Conservation (phyloP, 257 asterid genomes). For the Rhazya stricta region DNA sequence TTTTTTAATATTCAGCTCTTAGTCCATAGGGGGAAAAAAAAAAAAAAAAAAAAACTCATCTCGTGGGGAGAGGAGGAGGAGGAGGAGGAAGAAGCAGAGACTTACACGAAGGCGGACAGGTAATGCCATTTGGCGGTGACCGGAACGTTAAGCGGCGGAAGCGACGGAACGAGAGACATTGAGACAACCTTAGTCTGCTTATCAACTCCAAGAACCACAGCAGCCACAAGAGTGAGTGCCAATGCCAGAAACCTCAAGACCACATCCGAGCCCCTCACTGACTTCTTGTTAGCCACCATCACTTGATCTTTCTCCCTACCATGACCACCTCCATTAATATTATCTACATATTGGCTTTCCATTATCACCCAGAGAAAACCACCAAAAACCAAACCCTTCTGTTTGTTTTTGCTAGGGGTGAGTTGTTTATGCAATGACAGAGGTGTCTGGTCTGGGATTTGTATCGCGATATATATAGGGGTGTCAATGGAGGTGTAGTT, state of each 20-base stretch:
- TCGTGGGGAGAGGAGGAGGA: background rate
- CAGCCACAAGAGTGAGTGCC: constrained; percentile 36
- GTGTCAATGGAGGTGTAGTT: background rate
- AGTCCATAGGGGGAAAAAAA: too few relatives aligned
- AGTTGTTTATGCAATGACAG: background rate
- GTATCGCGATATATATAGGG: background rate
- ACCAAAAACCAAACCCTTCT: background rate
- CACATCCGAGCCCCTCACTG: constrained; percentile 34
- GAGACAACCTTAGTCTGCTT: constrained; percentile 30
- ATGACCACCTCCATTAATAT: background rate
- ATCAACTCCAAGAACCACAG: constrained; percentile 34
- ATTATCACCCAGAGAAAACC: background rate
- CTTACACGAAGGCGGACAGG: constrained; percentile 52
- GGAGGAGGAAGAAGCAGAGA: background rate
- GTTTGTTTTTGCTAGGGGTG: too few relatives aligned
- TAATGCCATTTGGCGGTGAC: constrained; percentile 47
- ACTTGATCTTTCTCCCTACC: constrained; percentile 24
- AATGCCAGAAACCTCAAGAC: constrained; percentile 45
- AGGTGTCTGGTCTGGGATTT: too few relatives aligned
- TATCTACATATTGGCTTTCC: constrained; percentile 14
- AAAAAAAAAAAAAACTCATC: background rate
- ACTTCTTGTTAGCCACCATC: constrained; percentile 37
- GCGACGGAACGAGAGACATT: constrained; percentile 20
- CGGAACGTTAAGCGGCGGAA: constrained; percentile 37
- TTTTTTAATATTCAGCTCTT: too few relatives aligned